Evolutionary conservation across 2,329 filamentous ascomycete genomes (phyloP), one percentile per base, ranked within the genome.

Genomic region (Tolypocladium album): DNA sequence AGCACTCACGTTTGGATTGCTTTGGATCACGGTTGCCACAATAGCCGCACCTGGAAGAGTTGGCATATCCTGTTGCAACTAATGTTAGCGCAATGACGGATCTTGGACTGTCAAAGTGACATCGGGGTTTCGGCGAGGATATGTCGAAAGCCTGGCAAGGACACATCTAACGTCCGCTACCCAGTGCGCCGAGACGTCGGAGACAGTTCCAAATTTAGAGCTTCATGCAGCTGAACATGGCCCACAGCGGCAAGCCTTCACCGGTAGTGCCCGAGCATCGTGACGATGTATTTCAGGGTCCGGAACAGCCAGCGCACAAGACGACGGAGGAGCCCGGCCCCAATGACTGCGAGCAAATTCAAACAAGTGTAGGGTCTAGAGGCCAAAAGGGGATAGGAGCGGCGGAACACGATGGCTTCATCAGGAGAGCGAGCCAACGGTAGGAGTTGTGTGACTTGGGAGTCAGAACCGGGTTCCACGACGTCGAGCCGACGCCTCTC

Each of bases 11-110:
- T 76, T 78, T 79, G 72, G 75, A 79, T 76, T 81, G 75, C 77
- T 78, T 78, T 67, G 76, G 74, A 61, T 75, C 75, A 67, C 70
- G 71, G 57, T 74, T 70, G 64, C 77, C 77, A 70, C 81, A 83
- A 67, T 83, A 83, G 58, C 80, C 80, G 67, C 81, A 83, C 65
- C 72, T 78, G 53, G 77, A 75, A 42, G 80, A 81, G 61, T 76
- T 79, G 62, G 75, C 78, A 67, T 83, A 83, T 50, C 80, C 80
- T 83, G 60, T 22, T 20, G 2, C 20, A 38, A 27, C 4, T 15
- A 24, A 9, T 15, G 38, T 43, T 27, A 58, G 55, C n/a, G 39
- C 13, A 15, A 34, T 42, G 31, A 45, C 50, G 22, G 31, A 31
- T 3, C 4, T n/a, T 36, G 31, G 11, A 36, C 8, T n/a, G 11